Base-by-base conservation (phyloP, 371 early-diverging fungal species). In the Mortierella sp. region DNA sequence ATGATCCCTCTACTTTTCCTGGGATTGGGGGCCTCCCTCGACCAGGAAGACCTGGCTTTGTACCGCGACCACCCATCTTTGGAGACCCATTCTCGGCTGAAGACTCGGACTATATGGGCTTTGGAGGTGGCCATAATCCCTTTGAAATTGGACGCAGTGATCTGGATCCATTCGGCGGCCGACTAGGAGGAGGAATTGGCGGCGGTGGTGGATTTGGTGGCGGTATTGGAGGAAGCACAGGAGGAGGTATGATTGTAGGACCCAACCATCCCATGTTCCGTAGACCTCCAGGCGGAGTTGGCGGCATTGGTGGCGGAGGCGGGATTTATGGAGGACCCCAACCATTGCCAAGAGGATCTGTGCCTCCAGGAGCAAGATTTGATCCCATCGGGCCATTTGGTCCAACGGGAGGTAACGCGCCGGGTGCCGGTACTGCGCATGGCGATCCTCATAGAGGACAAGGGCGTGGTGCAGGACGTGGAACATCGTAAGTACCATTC, bases 291-390 rank as follows among this genome's bases (percentile, higher is more conserved):
- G 37, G 74, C 55, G 55, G 78, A 1, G 63, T 55, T 32, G 68
- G 72, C 10, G 54, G 63, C 12, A 39, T 52, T n/a, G 68, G 78
- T 12, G 63, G 70, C 39, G 59, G 55, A 14, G 60, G 74, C 6
- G 84, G 85, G 24, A 72, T 88, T 52, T 87, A 83, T 70, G 89
- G 88, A 47, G 89, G 89, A 22, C 88, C 87, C 28, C 86, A 87
- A 45, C 86, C 84, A 0, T 76, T 88, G 16, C 91, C 90, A 64
- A 87, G 91, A 72, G 95, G 93, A 20, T 89, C 95, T 24, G 96
- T 96, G 9, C 98, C 98, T 3, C 95, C 95, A n/a, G 97, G 97
- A 16, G 98, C 98, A 6, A 89, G 97, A 26, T 97, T 96, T 85
- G 97, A 97, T 77, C 98, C 97, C 0, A 95, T 97, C 70, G 91